Evolutionary conservation across 202 grass and related monocot species (phyloP).

Genomic region (Panicum virgatum): DNA sequence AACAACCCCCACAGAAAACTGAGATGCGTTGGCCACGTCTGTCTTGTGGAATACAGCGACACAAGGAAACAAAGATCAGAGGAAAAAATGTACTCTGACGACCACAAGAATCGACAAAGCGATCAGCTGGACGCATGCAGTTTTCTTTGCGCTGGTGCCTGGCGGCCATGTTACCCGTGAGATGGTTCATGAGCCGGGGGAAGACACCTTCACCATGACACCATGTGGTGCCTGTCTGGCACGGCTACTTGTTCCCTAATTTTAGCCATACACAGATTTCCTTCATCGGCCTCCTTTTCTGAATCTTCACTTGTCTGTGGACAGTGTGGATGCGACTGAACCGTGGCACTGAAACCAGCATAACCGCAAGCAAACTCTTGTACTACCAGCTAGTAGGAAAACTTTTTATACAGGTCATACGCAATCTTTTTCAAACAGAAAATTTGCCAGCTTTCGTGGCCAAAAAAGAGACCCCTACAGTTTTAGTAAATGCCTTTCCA

Average conservation of each 20-base stretch:
- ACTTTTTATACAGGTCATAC: not conserved
- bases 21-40: slow-evolving; percentile 23
- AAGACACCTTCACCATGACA: not conserved
- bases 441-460: not conserved
- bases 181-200: slow-evolving; percentile 6
- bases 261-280: not conserved
- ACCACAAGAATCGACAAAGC: not conserved
- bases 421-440: not conserved
- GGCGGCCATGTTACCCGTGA: slow-evolving; percentile 40
- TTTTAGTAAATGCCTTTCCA: not conserved
- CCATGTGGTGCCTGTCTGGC: slow-evolving; percentile 32
- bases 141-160: slow-evolving; percentile 9
- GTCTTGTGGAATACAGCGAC: not conserved
- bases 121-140: slow-evolving; percentile 33
- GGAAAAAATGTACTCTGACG: not conserved
- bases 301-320: not conserved
- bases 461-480: not conserved
- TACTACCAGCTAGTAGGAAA: not conserved
- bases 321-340: not conserved
- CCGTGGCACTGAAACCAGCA: not conserved
- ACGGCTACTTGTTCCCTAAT: slow-evolving; percentile 5
- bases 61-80: not conserved
- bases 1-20: not conserved
- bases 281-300: not conserved
- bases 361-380: slow-evolving; percentile 10